phyloP scores from a whole-genome alignment of 148 eudicot genomes.

The Pharnaceum exiguum region DNA sequence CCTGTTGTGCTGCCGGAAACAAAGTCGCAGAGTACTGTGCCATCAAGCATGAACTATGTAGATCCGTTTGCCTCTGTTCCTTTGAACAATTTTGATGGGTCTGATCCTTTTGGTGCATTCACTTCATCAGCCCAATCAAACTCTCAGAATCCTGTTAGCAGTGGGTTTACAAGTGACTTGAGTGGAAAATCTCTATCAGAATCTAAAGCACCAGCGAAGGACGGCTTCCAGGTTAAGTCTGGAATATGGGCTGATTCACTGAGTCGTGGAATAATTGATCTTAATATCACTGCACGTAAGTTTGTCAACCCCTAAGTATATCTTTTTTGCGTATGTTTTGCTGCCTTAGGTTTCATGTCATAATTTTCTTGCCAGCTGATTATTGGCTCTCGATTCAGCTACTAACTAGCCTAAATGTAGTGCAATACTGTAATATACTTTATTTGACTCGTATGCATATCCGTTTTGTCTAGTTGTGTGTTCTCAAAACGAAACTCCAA shows the following conservation, averaged over 20 bases:
- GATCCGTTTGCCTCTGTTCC: slow-evolving; percentile 91
- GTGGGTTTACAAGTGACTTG: slow-evolving; percentile 18
- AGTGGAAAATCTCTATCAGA: slow-evolving; percentile 34
- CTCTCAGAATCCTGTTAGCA: slow-evolving; percentile 24
- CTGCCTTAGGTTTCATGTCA: no score
- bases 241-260: slow-evolving; percentile 97
- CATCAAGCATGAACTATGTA: slow-evolving; percentile 27
- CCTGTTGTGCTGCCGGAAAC: slow-evolving; percentile 38
- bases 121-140: slow-evolving; percentile 46
- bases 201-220: slow-evolving; percentile 47
- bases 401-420: no score
- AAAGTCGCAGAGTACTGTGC: slow-evolving; percentile 36
- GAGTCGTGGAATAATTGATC: slow-evolving; percentile 96
- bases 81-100: slow-evolving; percentile 58
- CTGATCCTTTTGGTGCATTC: slow-evolving; percentile 67
- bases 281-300: slow-evolving; percentile 97
- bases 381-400: no score
- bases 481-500: no score
- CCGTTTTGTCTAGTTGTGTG: no score
- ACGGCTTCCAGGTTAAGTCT: slow-evolving; percentile 78
- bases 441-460: no score
- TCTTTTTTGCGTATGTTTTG: no score
- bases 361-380: no score
- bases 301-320: slow-evolving; percentile 11
- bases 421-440: no score